Evolutionary conservation across 2,329 filamentous ascomycete genomes (phyloP), one percentile per base, ranked within the genome.

Genomic region (Colletotrichum sp.): DNA sequence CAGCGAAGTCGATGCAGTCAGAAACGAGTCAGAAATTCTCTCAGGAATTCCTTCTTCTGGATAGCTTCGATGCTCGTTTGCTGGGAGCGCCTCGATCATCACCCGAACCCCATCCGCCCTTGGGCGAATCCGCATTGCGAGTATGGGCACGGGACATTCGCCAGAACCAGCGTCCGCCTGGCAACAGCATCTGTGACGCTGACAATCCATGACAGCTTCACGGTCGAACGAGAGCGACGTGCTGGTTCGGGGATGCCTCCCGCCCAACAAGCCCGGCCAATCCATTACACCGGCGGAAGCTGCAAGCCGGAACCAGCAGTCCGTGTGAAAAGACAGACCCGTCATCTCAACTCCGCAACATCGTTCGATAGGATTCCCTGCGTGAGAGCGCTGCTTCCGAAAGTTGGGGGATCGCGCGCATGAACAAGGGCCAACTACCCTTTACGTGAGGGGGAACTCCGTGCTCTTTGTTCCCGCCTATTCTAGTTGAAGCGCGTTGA

Each of bases 311-410:
- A 24, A 63, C 36, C 24, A n/a, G 21, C 30, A 39, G 26, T 30
- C 66, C 63, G n/a, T 77, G 62, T 55, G 72, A n/a, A 76, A 44
- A n/a, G 30, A 12, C 49, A 72, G 49, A 52, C 64, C 72, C 72
- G 49, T 72, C 72, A 76, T 76, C 72, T 60, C 64, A 77, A 67
- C 34, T 69, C 52, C 57, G 44, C 63, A 39, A 75, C 55, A 32
- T 36, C 39, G 70, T 34, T 21, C 30, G 28, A 18, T 39, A 55
- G 63, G 18, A 72, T 63, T 55, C n/a, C 49, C 52, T 36, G 55
- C 30, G 21, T 24, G 30, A 30, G 13, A 21, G 30, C 32, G 59
- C 12, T 28, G 49, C 16, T 55, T 62, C 62, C 18, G 6, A 21
- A 8, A 32, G 44, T 28, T 26, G 13, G 8, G 28, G 5, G 16